Evolutionary conservation across 345 rosid species (phyloP).

Genomic region (Syzygium grande): DNA sequence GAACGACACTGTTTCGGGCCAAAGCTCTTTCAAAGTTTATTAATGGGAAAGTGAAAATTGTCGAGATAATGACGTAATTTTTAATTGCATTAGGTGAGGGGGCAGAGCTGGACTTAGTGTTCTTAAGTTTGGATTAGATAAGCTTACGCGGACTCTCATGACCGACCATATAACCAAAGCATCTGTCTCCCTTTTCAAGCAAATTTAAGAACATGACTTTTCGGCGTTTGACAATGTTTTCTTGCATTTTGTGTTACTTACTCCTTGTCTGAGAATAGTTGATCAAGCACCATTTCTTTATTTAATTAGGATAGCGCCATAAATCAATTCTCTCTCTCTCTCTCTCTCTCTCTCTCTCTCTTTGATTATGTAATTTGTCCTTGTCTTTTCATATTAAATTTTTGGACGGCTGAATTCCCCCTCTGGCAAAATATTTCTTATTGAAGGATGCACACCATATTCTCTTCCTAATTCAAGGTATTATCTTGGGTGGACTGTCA

Average conservation of each 20-base stretch:
- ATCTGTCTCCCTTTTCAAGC: background rate
- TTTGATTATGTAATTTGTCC: background rate
- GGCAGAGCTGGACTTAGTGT: background rate
- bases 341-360: background rate
- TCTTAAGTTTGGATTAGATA: background rate
- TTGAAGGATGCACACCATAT: background rate
- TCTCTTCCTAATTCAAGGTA: background rate
- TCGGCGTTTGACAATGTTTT: background rate
- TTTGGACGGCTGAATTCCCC: background rate
- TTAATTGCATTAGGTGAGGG: background rate
- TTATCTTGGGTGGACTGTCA: background rate
- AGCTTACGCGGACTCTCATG: background rate
- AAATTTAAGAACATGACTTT: background rate
- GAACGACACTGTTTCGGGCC: background rate
- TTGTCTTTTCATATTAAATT: background rate
- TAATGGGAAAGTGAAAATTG: background rate
- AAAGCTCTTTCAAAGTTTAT: background rate
- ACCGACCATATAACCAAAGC: background rate
- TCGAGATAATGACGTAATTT: background rate
- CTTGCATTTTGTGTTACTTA: background rate
- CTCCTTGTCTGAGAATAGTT: background rate
- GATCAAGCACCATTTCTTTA: background rate
- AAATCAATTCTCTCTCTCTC: background rate
- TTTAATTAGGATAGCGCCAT: background rate
- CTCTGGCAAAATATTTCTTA: background rate